Evolutionary conservation across 495 filamentous ascomycete species (phyloP), one percentile per base, ranked within the genome.

Genomic region (Aspergillus kassunensis): DNA sequence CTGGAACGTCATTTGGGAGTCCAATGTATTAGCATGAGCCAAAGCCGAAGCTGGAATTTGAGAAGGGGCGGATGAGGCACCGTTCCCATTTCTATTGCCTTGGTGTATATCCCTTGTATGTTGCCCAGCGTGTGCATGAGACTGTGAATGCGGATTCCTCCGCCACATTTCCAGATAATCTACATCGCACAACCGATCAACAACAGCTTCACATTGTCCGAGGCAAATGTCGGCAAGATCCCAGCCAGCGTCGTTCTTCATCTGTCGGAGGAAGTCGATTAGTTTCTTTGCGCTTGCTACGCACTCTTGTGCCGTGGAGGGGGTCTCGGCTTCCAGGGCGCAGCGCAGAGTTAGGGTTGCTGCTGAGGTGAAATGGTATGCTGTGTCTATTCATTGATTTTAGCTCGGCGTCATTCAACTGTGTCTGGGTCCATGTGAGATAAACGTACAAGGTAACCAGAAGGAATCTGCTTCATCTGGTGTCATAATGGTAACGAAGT

Each of bases 151-250:
- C 2, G 46, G 46, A 30, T 40, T 49, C 46, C 40, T 49, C 36
- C 46, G 34, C 46, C 46, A 49, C 13, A 39, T 49, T 3, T 49
- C 46, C 0, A 49, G 46, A 20, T 49, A 39, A 9, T 49, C 20
- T 10, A 21, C 29, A 27, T 49, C 46, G 35, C 46, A 49, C 18
- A 49, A 18, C 12, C 18, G 27, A 15, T 49, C 46, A 11, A 49
- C 46, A 12, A 49, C 46, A 13, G 46, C 46, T n/a, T 49, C 46
- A 12, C 46, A 49, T 11, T 49, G 46, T 10, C 46, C 46, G 2
- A 49, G n/a, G 19, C 46, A 49, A n/a, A 49, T 49, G 19, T 49
- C 46, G 4, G 46, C 34, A 20, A 49, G 46, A 29, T 49, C 46
- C 46, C 46, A 49, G 5, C 40, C 40, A 2, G 36, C 24, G 0